Base-by-base conservation (phyloP, 768 basidiomycete species). In the Glaciozyma antarctica region DNA sequence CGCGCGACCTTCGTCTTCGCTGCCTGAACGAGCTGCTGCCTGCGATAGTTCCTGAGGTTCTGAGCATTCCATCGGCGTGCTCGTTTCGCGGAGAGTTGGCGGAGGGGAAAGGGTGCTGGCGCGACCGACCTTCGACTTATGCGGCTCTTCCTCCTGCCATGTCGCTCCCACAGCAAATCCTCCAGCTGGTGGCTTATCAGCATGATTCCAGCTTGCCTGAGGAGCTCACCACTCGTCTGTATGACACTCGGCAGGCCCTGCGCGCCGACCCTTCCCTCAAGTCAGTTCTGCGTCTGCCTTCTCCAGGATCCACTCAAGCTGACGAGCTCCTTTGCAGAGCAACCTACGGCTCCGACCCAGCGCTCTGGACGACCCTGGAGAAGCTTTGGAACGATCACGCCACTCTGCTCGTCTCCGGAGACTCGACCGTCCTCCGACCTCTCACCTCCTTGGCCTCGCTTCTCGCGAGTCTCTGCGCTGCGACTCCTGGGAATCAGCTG, bases 361-460 rank as follows among this genome's bases (percentile, higher is more conserved):
- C 30, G 7, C 54, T 69, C 55, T 65, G 64, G 64, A 34, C n/a
- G 1, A 56, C 34, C 0, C 58, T 65, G 26, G 60, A 28, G 0
- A 2, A 0, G 6, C 57, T 59, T 0, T 68, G 67, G 68, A 30
- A 43, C 12, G 44, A 24, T 24, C 53, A 58, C 13, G 60, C 63
- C 3, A 26, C 2, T 1, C 49, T 51, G 9, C 55, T 68, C 13
- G 51, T 7, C 2, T 6, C 3, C 2, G 60, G 57, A 45, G 67
- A 61, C 52, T 30, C 61, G 34, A 32, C 41, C 0, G 5, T 45
- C 30, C 48, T 63, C 32, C 58, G 57, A 0, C 52, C 61, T 16
- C 12, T 65, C 28, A 56, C 60, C 13, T 61, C 68, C 6, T 28
- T 69, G 13, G 64, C 68, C 10, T 61, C 61, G 8, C 58, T 69